Evolutionary conservation across 2,329 filamentous ascomycete species (phyloP), one percentile per base, ranked within the genome.

Genomic region (Cercospora sesami): DNA sequence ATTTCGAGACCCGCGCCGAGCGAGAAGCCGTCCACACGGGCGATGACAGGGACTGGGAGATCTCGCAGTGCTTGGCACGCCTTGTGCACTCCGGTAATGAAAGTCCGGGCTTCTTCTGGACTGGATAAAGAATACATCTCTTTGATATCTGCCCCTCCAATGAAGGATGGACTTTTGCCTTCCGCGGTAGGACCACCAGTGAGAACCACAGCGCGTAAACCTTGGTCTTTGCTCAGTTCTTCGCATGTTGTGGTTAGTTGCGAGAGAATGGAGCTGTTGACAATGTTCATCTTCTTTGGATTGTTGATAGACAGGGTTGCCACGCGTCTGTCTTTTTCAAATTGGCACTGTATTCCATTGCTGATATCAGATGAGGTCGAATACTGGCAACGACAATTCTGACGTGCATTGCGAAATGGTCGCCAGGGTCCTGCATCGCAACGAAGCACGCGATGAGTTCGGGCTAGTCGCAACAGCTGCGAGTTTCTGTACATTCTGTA

Each of bases 1-100:
- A 81, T 70, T 58, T 80, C 77, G 28, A 81, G 69, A 1, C 80
- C 79, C 2, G 78, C 79, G 1, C 80, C 80, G 21, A 81, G 71
- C 21, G 75, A 76, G 64, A 77, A 77, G 42, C 80, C 79, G 63
- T 81, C 73, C 2, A 81, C 73, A n/a, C 77, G 69, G 18, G 75
- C 78, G 62, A 82, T 77, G 6, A 81, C 79, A 0, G 80, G 80
- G 0, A 80, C 78, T 6, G 77, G 78, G 48, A 80, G 71, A 12
- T 77, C 71, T 2, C 79, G 77, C 3, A 81, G 68, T 28, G 76
- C 77, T 55, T 73, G 60, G 67, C 77, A 81, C 28, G 78, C 75
- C 3, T 31, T 45, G 60, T 79, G 78, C 14, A 81, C 72, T 12
- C 68, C 69, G 6, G 69, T 73, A 64, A 82, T 82, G 74, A 81